Evolutionary conservation across 2,329 filamentous ascomycete species (phyloP).

Genomic region (Claviceps paspali): DNA sequence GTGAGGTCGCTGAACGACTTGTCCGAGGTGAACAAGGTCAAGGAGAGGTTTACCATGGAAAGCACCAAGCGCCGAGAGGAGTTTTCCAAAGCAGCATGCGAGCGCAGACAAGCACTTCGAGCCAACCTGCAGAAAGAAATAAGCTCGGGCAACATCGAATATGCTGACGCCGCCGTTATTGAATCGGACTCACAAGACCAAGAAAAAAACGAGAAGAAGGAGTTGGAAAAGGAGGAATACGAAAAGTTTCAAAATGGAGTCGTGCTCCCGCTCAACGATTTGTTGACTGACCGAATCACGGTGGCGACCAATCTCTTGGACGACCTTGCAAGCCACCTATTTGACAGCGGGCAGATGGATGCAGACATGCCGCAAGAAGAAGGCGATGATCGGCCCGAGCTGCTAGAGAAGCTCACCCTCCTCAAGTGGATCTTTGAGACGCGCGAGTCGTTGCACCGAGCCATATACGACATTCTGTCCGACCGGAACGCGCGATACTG

Average conservation of each 20-base stretch:
- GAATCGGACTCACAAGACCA: constrained; percentile 58
- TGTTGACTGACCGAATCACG: constrained; percentile 61
- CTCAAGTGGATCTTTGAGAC: constrained; percentile 96
- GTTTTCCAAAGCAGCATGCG: constrained; percentile 30
- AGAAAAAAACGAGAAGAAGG: constrained; percentile 56
- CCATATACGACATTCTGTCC: constrained; percentile 69
- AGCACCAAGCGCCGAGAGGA: constrained; percentile 45
- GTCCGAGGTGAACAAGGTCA: constrained; percentile 53
- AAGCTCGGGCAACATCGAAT: constrained; percentile 60
- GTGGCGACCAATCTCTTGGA: constrained; percentile 66
- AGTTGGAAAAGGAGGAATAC: constrained; percentile 65
- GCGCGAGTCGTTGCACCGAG: constrained; percentile 72
- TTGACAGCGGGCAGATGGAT: constrained; percentile 47
- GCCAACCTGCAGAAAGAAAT: constrained; percentile 68
- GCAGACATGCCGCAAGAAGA: constrained; percentile 82
- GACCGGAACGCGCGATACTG: constrained; percentile 80
- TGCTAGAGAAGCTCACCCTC: constrained; percentile 84
- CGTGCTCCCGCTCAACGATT: constrained; percentile 67
- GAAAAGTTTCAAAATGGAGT: constrained; percentile 73
- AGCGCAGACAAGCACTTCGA: constrained; percentile 49
- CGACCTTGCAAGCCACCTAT: constrained; percentile 55
- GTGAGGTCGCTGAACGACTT: constrained; percentile 64
- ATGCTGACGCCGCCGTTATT: constrained; percentile 67
- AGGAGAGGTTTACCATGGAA: constrained; percentile 42
- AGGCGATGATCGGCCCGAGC: constrained; percentile 85